These are phyloP conservation scores for Lactarius akahatsu DNA, from an alignment of 768 basidiomycete species.

Conservation along the genomic window DNA sequence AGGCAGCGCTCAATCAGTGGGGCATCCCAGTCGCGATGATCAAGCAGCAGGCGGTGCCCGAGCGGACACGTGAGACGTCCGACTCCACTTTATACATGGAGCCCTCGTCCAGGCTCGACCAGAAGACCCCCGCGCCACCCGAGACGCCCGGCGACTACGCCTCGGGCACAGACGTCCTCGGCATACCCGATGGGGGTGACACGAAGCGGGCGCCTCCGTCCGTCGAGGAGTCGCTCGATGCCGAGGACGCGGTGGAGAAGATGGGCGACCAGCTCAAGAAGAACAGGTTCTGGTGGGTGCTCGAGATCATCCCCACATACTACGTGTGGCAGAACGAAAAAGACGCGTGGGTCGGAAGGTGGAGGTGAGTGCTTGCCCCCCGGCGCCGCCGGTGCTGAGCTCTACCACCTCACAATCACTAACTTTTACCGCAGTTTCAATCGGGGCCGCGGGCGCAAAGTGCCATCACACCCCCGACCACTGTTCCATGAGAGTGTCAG, in stretches of 20 bases:
- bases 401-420: not conserved
- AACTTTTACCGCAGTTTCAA: slow-evolving; percentile 42
- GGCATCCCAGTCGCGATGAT: slow-evolving; percentile 17
- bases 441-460: slow-evolving; percentile 56
- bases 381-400: not conserved
- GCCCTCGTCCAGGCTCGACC: not conserved
- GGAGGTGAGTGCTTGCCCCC: slow-evolving; percentile 45
- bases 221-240: slow-evolving; percentile 2
- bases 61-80: not conserved
- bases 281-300: slow-evolving; percentile 58
- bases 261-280: slow-evolving; percentile 52
- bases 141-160: not conserved
- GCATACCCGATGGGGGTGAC: not conserved
- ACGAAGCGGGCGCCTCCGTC: not conserved
- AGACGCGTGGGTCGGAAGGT: slow-evolving; percentile 54
- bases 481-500: slow-evolving; percentile 66
- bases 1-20: slow-evolving; percentile 15
- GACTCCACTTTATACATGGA: not conserved
- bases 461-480: slow-evolving; percentile 43
- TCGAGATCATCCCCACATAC: slow-evolving; percentile 61
- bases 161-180: too few species aligned
- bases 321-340: slow-evolving; percentile 56
- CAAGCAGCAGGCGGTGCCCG: not conserved
- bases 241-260: slow-evolving; percentile 44
- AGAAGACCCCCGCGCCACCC: not conserved